Base-by-base conservation (phyloP, 1,284 basidiomycete species). In the Rhodotorula sp. region DNA sequence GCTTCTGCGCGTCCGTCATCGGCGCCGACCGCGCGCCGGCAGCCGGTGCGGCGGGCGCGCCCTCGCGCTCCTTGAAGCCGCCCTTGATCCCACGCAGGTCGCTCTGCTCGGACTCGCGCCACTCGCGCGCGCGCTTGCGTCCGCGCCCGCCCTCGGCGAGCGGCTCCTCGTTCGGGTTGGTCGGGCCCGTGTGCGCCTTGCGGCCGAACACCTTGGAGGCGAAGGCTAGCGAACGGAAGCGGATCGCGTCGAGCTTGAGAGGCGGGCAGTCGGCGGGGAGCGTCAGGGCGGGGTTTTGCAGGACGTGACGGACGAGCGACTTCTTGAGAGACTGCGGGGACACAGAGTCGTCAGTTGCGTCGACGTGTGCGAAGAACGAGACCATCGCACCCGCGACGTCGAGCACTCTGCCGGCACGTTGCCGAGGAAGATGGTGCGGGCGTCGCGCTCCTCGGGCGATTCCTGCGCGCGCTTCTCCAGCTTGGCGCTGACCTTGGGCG, bases 361-460 rank as follows among this genome's bases (percentile, higher is more conserved):
- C 46, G 54, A 52, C 10, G 46, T 42, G 16, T 25, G 23, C 17
- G 14, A 21, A 25, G 10, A 14, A 13, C 3, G 14, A 23, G n/a
- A 34, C 27, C 80, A 81, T 75, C 81, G 64, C 76, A 93, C 93
- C 81, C 88, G 89, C 77, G 86, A 88, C 67, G 90, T 90, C 23
- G 88, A 89, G 13, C 91, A 87, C 9, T 91, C 88, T 3, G 91
- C 84, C 4, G 89, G 87, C 0, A 98, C 83, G 80, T 98, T 98
- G 16, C 96, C 96, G n/a, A 99, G 82, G 80, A 98, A 99, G 64
- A 97, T 84, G 2, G 95, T 97, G 44, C 95, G 87, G 25, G 86
- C 85, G 79, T 97, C 89, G 62, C 90, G 85, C 70, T 87, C 87
- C 66, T 87, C 88, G 19, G 74, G 72, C 16, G 85, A 71, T 49